These are phyloP conservation scores for Ilex asprella DNA, from an alignment of 257 asterid genomes.

Conservation along the genomic window DNA sequence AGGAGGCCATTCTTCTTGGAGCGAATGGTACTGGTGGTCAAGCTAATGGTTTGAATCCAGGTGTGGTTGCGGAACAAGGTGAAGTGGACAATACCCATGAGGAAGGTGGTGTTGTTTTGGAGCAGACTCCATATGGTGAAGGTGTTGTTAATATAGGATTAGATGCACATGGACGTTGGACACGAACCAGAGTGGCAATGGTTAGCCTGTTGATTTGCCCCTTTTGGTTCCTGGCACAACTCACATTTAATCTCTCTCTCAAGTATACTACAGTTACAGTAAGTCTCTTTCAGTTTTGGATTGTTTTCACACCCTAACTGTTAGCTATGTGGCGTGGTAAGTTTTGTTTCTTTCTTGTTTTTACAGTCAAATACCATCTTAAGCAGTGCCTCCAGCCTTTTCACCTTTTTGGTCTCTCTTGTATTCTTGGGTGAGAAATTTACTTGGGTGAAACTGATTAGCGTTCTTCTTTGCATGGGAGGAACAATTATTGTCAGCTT, in stretches of 20 bases:
- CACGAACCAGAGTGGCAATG: constrained; percentile 73
- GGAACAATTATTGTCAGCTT: constrained; percentile 84
- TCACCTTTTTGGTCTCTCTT: constrained; percentile 86
- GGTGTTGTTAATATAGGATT: constrained; percentile 25
- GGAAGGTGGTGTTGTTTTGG: constrained; percentile 12
- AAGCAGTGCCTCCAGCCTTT: constrained; percentile 91
- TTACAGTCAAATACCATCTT: constrained; percentile 83
- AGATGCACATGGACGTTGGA: constrained; percentile 92
- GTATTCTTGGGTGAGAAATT: constrained; percentile 81
- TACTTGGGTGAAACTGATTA: constrained; percentile 73
- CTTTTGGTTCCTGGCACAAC: constrained; percentile 90
- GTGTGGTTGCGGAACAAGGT: constrained; percentile 12
- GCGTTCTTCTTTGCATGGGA: constrained; percentile 95
- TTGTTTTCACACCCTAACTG: neutral
- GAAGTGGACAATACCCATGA: constrained; percentile 9
- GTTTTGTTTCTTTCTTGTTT: constrained; percentile 17
- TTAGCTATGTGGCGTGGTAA: constrained; percentile 10
- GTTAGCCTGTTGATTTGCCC: constrained; percentile 88
- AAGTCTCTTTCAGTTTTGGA: constrained; percentile 15
- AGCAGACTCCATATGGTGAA: constrained; percentile 9
- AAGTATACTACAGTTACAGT: constrained; percentile 95
- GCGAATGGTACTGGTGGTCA: constrained; percentile 19
- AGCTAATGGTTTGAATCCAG: constrained; percentile 15
- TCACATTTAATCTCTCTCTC: constrained; percentile 84
- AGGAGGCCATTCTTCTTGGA: constrained; percentile 60